Percentiles rank a stretch among this genome's conserved stretches.
phyloP scores from a whole-genome alignment of 2,329 filamentous ascomycete genomes.

The Fusarium chlamydosporum region DNA sequence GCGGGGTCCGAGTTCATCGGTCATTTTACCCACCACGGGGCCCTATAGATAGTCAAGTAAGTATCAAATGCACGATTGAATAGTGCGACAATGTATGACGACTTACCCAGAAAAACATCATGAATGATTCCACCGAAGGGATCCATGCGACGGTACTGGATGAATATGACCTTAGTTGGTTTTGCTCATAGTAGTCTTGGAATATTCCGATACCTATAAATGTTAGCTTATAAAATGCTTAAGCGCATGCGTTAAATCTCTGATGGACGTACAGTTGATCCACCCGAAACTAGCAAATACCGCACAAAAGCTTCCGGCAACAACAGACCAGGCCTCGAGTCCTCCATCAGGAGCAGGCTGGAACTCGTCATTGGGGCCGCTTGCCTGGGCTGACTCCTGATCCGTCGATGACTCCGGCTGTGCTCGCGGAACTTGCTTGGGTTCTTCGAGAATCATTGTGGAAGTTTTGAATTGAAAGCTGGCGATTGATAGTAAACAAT shows the following conservation, averaged over 20 bases:
- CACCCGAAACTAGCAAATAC: slow-evolving; percentile 26
- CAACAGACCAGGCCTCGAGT: slow-evolving; percentile 12
- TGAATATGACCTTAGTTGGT: slow-evolving; percentile 12
- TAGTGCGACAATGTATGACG: fast-evolving
- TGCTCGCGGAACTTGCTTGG: not conserved
- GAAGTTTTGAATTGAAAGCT: fast-evolving
- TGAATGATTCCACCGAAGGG: slow-evolving; percentile 18
- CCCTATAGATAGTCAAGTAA: slow-evolving; percentile 54
- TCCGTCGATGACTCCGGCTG: not conserved
- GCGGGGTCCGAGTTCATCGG: slow-evolving; percentile 74
- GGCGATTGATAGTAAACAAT: fast-evolving
- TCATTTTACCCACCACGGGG: slow-evolving; percentile 72
- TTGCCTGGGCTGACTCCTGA: not conserved
- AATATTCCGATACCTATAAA: slow-evolving; percentile 18
- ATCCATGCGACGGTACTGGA: slow-evolving; percentile 25
- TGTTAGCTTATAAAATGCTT: not conserved
- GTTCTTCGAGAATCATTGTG: not conserved
- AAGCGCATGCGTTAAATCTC: fast-evolving
- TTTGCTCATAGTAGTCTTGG: slow-evolving; percentile 17
- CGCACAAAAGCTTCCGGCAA: slow-evolving; percentile 9
- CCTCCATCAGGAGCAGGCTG: slow-evolving; percentile 18
- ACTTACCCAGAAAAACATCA: slow-evolving; percentile 31
- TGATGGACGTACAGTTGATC: slow-evolving; percentile 7
- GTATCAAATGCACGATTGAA: fast-evolving
- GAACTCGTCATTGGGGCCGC: not conserved